phyloP scores from a whole-genome alignment of 345 rosid genomes.

The Linum trigynum region DNA sequence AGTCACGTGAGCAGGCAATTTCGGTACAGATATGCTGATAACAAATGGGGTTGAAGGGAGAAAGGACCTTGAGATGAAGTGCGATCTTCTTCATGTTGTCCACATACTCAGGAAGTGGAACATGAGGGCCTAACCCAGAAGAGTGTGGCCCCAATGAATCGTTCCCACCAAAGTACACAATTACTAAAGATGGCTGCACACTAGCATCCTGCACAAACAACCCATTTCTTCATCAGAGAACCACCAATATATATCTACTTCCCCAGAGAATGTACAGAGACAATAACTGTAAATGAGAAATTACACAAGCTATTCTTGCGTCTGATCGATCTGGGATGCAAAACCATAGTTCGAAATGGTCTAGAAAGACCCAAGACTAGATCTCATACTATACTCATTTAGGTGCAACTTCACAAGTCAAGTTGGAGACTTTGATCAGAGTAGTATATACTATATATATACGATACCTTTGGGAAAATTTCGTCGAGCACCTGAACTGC shows the following conservation, averaged over 20 bases:
- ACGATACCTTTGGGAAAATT: constrained; percentile 74
- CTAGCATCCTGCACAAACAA: constrained; percentile 42
- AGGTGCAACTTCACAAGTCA: too few relatives aligned
- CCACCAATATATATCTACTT: too few relatives aligned
- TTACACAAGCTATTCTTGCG: too few relatives aligned
- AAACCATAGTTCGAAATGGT: too few relatives aligned
- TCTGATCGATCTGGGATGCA: too few relatives aligned
- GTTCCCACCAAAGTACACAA: constrained; percentile 95
- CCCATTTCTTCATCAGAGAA: neutral
- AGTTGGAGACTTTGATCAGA: too few relatives aligned
- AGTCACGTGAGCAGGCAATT: neutral
- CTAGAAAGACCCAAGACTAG: too few relatives aligned
- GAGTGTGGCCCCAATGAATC: constrained; percentile 95
- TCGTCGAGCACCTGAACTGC: constrained; percentile 72
- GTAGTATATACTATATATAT: neutral
- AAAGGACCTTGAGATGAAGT: constrained; percentile 63
- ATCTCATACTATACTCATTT: too few relatives aligned
- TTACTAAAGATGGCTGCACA: constrained; percentile 65
- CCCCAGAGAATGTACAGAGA: too few relatives aligned
- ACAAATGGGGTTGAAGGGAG: neutral
- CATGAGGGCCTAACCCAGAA: constrained; percentile 91
- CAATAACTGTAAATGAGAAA: too few relatives aligned
- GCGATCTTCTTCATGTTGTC: constrained; percentile 80
- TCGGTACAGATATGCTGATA: neutral
- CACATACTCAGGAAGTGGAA: constrained; percentile 63